Percentiles rank a stretch among this genome's conserved stretches.
These are phyloP conservation scores for Bruguiera hainesii DNA, from an alignment of 441 rosid species.

Conservation along the genomic window DNA sequence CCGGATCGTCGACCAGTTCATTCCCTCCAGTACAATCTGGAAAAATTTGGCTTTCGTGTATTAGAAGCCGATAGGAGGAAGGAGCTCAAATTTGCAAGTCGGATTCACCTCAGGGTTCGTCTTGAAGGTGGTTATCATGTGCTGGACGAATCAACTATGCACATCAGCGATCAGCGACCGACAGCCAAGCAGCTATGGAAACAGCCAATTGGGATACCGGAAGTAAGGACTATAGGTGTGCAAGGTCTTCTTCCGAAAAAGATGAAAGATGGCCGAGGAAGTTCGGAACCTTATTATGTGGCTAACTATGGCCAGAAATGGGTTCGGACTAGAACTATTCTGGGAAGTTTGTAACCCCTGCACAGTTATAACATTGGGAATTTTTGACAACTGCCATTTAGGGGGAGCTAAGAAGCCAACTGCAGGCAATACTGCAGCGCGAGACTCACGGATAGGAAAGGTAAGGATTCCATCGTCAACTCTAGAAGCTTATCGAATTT, in stretches of 20 bases:
- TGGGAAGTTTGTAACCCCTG: slow-evolving; percentile 96
- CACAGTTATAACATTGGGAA: slow-evolving; percentile 82
- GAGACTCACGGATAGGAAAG: slow-evolving; percentile 72
- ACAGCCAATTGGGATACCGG: slow-evolving; percentile 68
- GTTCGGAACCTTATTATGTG: slow-evolving; percentile 86
- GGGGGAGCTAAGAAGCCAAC: slow-evolving; percentile 52
- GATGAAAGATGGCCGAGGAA: slow-evolving; percentile 66
- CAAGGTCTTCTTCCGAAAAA: slow-evolving; percentile 80
- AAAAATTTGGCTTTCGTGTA: slow-evolving; percentile 63
- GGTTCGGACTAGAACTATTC: slow-evolving; percentile 84
- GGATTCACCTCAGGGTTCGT: slow-evolving; percentile 76
- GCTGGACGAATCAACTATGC: slow-evolving; percentile 85
- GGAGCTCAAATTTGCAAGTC: slow-evolving; percentile 71
- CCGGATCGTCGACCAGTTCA: slow-evolving; percentile 76
- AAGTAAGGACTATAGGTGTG: slow-evolving; percentile 73
- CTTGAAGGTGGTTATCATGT: slow-evolving; percentile 97
- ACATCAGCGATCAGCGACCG: slow-evolving; percentile 83
- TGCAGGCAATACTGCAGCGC: slow-evolving; percentile 12
- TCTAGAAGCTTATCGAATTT: slow-evolving; percentile 72
- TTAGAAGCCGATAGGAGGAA: slow-evolving; percentile 73
- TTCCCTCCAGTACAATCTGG: slow-evolving; percentile 84
- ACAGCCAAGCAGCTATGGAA: slow-evolving; percentile 88
- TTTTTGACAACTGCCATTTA: slow-evolving; percentile 74
- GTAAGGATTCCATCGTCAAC: slow-evolving; percentile 82
- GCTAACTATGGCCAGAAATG: slow-evolving; percentile 97